A percentile compares a stretch with the other conserved stretches of the same genome.
Conservation (phyloP, 345 rosid species). For the Linum lewisii region DNA sequence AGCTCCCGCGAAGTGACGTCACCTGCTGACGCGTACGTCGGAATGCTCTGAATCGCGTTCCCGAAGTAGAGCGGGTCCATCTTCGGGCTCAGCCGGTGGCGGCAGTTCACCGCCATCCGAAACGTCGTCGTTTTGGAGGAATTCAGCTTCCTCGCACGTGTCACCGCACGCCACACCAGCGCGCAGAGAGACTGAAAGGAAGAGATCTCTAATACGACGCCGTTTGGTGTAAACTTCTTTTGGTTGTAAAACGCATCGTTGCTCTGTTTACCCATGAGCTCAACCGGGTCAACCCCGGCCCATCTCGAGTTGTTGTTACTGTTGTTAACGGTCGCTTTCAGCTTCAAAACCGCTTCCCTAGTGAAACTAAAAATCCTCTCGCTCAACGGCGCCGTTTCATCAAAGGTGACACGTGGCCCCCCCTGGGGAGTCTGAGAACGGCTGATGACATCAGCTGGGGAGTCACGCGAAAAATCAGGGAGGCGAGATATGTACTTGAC, state of each 20-base stretch:
- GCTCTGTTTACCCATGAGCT: slow-evolving; percentile 53
- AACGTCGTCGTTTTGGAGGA: slow-evolving; percentile 54
- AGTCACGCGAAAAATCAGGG: slow-evolving; percentile 62
- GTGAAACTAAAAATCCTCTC: slow-evolving; percentile 87
- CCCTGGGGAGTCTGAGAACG: slow-evolving; percentile 55
- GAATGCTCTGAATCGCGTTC: slow-evolving; percentile 88
- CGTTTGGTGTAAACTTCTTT: slow-evolving; percentile 27
- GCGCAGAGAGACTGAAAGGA: slow-evolving; percentile 80
- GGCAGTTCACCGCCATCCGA: slow-evolving; percentile 86
- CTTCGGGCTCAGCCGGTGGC: slow-evolving; percentile 62
- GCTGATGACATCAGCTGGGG: slow-evolving; percentile 49
- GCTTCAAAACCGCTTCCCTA: slow-evolving; percentile 46
- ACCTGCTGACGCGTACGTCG: slow-evolving; percentile 59
- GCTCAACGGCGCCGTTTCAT: slow-evolving; percentile 51
- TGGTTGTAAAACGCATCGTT: slow-evolving; percentile 36
- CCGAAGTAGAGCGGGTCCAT: slow-evolving; percentile 70
- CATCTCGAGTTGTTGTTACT: slow-evolving; percentile 16
- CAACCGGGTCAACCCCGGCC: slow-evolving; percentile 32
- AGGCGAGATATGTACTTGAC: slow-evolving; percentile 24
- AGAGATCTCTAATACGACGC: slow-evolving; percentile 53
- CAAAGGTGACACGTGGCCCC: slow-evolving; percentile 66
- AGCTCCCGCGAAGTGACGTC: slow-evolving; percentile 62
- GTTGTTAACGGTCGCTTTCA: slow-evolving; percentile 56
- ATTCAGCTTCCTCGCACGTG: slow-evolving; percentile 70
- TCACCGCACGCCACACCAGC: slow-evolving; percentile 73